A percentile compares a stretch with the other conserved stretches of the same genome.
phyloP scores from a whole-genome alignment of 768 basidiomycete genomes.

The Hebeloma cylindrosporum region DNA sequence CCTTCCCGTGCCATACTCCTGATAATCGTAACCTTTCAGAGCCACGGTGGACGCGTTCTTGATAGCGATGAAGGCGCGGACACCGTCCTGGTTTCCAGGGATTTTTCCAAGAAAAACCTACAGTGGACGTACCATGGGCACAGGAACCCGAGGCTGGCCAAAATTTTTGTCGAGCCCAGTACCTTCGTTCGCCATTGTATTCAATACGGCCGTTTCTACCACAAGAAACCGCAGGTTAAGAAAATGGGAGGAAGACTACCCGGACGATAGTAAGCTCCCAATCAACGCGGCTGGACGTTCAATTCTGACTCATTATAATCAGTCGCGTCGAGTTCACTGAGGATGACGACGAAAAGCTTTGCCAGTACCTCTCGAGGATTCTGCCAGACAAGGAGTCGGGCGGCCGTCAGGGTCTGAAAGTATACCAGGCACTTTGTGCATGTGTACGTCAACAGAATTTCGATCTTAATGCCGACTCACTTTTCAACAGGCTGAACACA shows the following conservation, averaged over 20 bases:
- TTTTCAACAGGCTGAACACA: slow-evolving; percentile 14
- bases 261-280: slow-evolving; percentile 12
- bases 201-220: slow-evolving; percentile 14
- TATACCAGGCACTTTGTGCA: slow-evolving; percentile 34
- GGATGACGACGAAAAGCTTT: slow-evolving; percentile 40
- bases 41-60: slow-evolving; percentile 29
- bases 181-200: slow-evolving; percentile 31
- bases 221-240: slow-evolving; percentile 16
- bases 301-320: background rate
- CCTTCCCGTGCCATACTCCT: background rate
- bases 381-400: slow-evolving; percentile 37
- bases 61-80: slow-evolving; percentile 19
- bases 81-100: slow-evolving; percentile 22
- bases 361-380: slow-evolving; percentile 33
- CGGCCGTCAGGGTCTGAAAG: slow-evolving; percentile 36
- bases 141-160: slow-evolving; percentile 12
- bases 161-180: slow-evolving; percentile 25
- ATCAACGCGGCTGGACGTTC: no score
- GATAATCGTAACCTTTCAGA: slow-evolving; percentile 15
- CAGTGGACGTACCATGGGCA: slow-evolving; percentile 20
- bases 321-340: slow-evolving; percentile 33
- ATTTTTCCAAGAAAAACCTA: slow-evolving; percentile 1
- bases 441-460: slow-evolving; percentile 25
- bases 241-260: slow-evolving; percentile 31
- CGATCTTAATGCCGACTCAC: background rate